Percentiles rank a stretch among this genome's conserved stretches.
These are phyloP conservation scores for Gigaspora rosea DNA, from an alignment of 192 early-diverging fungal genomes.

Conservation along the genomic window DNA sequence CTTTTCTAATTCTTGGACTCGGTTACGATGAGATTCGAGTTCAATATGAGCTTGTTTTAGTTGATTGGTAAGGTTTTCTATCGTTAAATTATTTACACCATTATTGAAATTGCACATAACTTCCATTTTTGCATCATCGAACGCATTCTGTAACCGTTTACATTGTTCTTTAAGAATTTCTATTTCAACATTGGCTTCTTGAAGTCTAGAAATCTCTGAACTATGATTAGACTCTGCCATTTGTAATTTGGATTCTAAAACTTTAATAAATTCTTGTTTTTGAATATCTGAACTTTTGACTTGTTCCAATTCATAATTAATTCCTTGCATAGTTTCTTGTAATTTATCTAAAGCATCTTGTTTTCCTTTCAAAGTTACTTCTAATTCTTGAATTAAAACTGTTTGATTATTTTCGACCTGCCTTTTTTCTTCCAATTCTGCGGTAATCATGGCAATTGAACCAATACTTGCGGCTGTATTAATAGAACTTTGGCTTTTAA, in stretches of 20 bases:
- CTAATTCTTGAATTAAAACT: not conserved
- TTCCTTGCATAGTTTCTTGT: not conserved
- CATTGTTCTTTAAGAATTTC: constrained; percentile 1
- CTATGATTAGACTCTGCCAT: not conserved
- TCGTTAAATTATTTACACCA: not conserved
- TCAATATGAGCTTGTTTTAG: constrained; percentile 2
- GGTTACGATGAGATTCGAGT: not conserved
- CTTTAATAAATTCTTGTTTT: not conserved
- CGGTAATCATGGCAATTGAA: too few species aligned
- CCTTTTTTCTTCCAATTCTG: not conserved
- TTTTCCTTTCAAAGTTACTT: not conserved
- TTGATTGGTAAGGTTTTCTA: constrained; percentile 12
- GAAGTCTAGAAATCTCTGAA: constrained; percentile 3
- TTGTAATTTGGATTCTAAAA: not conserved
- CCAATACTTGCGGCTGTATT: too few species aligned
- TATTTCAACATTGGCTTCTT: not conserved
- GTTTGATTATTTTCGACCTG: not conserved
- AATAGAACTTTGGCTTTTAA: too few species aligned
- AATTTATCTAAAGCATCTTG: not conserved
- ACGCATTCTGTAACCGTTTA: not conserved
- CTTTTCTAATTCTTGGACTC: constrained; percentile 16
- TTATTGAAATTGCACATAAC: not conserved
- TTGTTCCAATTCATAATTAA: not conserved
- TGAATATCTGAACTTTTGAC: not conserved
- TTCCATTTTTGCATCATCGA: not conserved